Conservation (phyloP, 306 rosid species). For the Lupinus albus region DNA sequence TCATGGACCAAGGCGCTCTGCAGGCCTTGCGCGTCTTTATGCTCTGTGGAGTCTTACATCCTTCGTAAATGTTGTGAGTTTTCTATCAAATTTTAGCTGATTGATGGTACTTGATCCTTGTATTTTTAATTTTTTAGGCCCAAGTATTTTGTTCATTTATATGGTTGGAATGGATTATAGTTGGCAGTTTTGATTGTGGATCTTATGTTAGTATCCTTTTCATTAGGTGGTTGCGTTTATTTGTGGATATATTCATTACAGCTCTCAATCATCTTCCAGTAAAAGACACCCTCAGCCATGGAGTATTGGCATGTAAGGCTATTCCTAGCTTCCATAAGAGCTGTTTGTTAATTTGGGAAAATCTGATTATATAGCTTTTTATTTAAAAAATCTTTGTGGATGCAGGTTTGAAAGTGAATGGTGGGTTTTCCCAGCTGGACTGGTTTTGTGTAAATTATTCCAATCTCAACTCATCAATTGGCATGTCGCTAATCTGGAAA, state of each 20-base stretch:
- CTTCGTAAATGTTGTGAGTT: slow-evolving; percentile 84
- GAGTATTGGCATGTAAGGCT: slow-evolving; percentile 82
- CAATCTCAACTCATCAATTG: slow-evolving; percentile 92
- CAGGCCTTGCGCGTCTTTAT: slow-evolving; percentile 93
- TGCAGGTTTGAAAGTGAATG: slow-evolving; percentile 98
- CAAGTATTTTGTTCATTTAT: not conserved
- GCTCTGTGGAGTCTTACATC: slow-evolving; percentile 95
- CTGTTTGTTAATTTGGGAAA: slow-evolving; percentile 25
- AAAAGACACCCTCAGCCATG: slow-evolving; percentile 76
- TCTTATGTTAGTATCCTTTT: slow-evolving; percentile 27
- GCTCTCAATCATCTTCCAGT: slow-evolving; percentile 62
- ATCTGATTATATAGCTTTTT: slow-evolving; percentile 12
- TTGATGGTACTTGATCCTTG: slow-evolving; percentile 19
- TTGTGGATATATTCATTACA: slow-evolving; percentile 86
- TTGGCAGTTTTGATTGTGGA: not conserved
- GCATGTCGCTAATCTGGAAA: slow-evolving; percentile 99
- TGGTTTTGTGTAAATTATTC: slow-evolving; percentile 84
- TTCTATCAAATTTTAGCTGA: slow-evolving; percentile 30
- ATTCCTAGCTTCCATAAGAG: slow-evolving; percentile 25
- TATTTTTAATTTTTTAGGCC: not conserved
- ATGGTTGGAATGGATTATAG: not conserved
- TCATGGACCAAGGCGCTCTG: slow-evolving; percentile 97
- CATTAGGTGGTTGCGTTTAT: slow-evolving; percentile 86
- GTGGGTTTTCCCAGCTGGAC: slow-evolving; percentile 89
- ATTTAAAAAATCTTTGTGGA: slow-evolving; percentile 30